A percentile compares a stretch with the other conserved stretches of the same genome.
Evolutionary conservation across 306 rosid species (phyloP).

Genomic region (Corylus americana): DNA sequence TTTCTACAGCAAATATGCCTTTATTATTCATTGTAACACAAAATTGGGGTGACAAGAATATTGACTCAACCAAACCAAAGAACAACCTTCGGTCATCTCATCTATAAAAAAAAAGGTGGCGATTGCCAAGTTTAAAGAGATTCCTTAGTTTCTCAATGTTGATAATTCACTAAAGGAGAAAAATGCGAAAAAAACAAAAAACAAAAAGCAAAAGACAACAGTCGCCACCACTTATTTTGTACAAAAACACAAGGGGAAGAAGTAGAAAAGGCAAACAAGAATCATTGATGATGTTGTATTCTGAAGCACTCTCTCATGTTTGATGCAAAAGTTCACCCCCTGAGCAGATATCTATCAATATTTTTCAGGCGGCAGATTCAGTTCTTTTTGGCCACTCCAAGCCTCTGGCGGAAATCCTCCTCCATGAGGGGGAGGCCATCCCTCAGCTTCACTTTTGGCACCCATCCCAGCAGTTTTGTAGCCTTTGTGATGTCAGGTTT

Average conservation of each 20-base stretch:
- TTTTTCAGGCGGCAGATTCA: constrained; percentile 25
- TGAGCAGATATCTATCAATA: background rate
- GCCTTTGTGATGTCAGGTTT: constrained; percentile 81
- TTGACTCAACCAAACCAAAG: background rate
- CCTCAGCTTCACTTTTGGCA: constrained; percentile 57
- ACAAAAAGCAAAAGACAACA: background rate
- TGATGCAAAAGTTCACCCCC: background rate
- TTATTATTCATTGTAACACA: background rate
- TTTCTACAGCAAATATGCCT: background rate
- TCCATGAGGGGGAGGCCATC: constrained; percentile 88
- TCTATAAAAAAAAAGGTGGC: background rate
- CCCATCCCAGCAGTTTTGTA: constrained; percentile 71
- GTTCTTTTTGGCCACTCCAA: constrained; percentile 43
- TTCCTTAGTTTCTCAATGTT: background rate
- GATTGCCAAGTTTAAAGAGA: constrained; percentile 1
- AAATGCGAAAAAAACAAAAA: background rate
- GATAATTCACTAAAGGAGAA: background rate
- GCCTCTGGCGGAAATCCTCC: constrained; percentile 79
- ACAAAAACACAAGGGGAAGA: background rate
- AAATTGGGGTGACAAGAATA: background rate
- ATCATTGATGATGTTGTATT: background rate
- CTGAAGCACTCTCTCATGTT: background rate
- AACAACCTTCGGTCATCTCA: background rate
- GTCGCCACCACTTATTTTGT: constrained; percentile 16
- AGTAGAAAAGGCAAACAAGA: background rate